Conservation (phyloP, 139 green algal species). For the Micromonas commoda region DNA sequence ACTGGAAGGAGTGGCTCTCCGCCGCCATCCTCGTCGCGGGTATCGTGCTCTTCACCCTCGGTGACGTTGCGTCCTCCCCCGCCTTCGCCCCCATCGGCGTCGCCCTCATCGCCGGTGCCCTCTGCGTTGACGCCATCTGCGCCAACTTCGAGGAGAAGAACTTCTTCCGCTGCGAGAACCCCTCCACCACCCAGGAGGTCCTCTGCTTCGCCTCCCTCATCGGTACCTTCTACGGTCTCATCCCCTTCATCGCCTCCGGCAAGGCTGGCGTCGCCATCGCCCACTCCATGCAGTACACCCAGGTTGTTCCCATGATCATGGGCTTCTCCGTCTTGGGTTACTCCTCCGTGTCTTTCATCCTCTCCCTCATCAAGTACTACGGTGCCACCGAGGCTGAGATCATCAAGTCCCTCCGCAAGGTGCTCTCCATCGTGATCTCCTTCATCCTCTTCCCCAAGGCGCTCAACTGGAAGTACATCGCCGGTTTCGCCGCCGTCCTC, state of each 20-base stretch:
- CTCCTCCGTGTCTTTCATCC: conserved; percentile 50
- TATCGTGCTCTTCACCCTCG: conserved; percentile 53
- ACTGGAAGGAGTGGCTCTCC: conserved; percentile 28
- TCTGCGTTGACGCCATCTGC: conserved; percentile 56
- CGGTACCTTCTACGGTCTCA: conserved; percentile 40
- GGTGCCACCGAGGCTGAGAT: conserved; percentile 58
- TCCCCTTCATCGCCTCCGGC: conserved; percentile 41
- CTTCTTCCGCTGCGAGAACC: conserved; percentile 51
- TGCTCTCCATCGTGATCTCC: conserved; percentile 42
- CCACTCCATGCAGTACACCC: conserved; percentile 40
- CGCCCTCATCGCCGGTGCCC: conserved; percentile 44
- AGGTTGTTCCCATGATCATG: conserved; percentile 33
- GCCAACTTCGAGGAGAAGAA: conserved; percentile 59
- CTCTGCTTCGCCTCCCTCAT: conserved; percentile 52
- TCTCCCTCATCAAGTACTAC: conserved; percentile 57
- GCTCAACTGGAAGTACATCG: conserved; percentile 53
- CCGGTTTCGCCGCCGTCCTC: conserved; percentile 33
- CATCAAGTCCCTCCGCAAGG: conserved; percentile 56
- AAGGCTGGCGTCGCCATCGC: conserved; percentile 36
- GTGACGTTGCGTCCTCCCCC: conserved; percentile 43
- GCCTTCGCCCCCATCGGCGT: conserved; percentile 44
- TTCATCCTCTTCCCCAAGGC: conserved; percentile 57
- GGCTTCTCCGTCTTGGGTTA: conserved; percentile 51
- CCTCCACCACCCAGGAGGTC: conserved; percentile 45
- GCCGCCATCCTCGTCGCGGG: conserved; percentile 46